These are phyloP conservation scores for Echria macrotheca DNA, from an alignment of 495 filamentous ascomycete genomes.

Conservation along the genomic window DNA sequence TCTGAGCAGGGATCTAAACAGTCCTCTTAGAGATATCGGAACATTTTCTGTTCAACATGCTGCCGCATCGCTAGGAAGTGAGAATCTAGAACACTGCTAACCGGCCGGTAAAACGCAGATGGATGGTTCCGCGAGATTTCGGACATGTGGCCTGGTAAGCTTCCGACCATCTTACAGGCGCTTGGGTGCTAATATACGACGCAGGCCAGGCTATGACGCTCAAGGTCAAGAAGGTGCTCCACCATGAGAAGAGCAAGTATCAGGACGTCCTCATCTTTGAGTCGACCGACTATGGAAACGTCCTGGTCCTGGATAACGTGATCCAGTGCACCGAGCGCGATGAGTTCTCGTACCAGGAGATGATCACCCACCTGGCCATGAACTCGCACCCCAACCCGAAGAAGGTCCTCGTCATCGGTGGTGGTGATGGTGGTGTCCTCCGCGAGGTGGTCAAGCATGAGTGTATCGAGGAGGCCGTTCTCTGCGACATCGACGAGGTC, in stretches of 20 bases:
- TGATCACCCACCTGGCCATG: constrained; percentile 99
- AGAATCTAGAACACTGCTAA: too few species aligned
- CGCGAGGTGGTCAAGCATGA: constrained; percentile 98
- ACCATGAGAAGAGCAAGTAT: constrained; percentile 98
- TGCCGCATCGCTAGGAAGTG: too few species aligned
- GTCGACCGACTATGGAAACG: constrained; percentile 91
- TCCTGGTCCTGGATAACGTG: constrained; percentile 97
- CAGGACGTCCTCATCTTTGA: constrained; percentile 98
- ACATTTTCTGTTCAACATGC: too few species aligned
- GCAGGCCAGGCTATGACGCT: constrained; percentile 92
- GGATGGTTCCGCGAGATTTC: constrained; percentile 99
- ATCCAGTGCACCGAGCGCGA: constrained; percentile 98
- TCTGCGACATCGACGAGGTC: constrained; percentile 98
- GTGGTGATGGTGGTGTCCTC: constrained; percentile 93
- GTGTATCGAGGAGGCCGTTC: constrained; percentile 81
- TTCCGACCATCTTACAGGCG: background rate
- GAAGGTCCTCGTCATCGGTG: constrained; percentile 96
- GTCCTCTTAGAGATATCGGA: too few species aligned
- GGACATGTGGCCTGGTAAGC: constrained; percentile 85
- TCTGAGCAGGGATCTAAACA: too few species aligned
- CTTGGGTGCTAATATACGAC: background rate
- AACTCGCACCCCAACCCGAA: constrained; percentile 97
- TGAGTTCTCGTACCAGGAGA: constrained; percentile 99
- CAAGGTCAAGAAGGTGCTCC: constrained; percentile 93
- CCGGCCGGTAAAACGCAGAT: constrained; percentile 51